Base-by-base conservation (phyloP, 2,329 filamentous ascomycete species). In the Fusarium globosum region DNA sequence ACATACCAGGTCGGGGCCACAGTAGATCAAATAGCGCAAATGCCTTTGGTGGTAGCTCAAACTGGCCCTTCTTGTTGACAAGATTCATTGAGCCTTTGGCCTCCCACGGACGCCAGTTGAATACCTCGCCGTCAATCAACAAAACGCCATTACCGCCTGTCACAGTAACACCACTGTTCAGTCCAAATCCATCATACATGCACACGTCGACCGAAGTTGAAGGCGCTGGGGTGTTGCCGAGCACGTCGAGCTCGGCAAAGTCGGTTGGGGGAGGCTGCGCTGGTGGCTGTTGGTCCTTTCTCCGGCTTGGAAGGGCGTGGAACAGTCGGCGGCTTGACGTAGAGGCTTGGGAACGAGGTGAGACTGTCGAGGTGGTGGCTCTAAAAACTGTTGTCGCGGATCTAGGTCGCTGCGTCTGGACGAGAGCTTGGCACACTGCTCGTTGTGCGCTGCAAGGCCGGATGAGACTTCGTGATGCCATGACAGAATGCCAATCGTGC, bases 1-100 rank as follows among this genome's bases (percentile, higher is more conserved):
- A 85, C 90, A 69, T 84, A 97, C 94, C 94, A 78, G 96, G 96
- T 81, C 96, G 92, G 66, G 96, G 96, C 93, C 94, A 97, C 33
- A 97, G 85, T 70, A 96, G 76, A 56, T 91, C 90, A 80, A 98
- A 84, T 48, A 97, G 76, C 6, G 92, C 94, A 88, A 96, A 95
- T 20, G 89, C 90, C 70, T 90, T 88, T 63, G 89, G 85, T 9
- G 87, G 86, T 35, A 96, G 87, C 76, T 97, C 94, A 86, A 94
- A 95, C 81, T 97, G 93, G 1, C 94, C 93, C 82, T 93, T 95
- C 52, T 81, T 83, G 82, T 97, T 97, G 62, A 92, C 80, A 77
- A 97, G 83, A 76, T 79, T 83, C 82, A 79, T 83, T 57, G 78
- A 80, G 58, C 82, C 78, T 75, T 82, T 84, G 8, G 81, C 82